Evolutionary conservation across 805 yeast genomes (phyloP).

Genomic region (Yamadazyma sp.): DNA sequence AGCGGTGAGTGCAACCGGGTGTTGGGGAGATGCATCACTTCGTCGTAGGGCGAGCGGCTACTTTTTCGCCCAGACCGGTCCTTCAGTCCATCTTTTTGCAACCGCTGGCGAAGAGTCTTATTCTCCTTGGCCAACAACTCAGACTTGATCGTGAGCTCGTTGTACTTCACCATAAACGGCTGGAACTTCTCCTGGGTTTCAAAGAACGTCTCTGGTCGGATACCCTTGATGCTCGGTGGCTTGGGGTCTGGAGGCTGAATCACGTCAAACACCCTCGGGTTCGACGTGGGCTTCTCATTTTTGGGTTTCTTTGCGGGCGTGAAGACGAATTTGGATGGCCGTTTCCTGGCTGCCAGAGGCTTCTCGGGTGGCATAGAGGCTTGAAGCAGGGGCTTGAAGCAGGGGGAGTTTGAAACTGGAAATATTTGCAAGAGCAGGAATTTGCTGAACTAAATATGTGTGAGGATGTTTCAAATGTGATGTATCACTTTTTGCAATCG

Average conservation of each 20-base stretch:
- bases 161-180: not conserved
- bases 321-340: not conserved
- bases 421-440: too few relatives aligned
- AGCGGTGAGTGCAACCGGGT: too few relatives aligned
- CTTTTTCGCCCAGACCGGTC: too few relatives aligned
- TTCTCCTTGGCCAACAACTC: constrained; percentile 2
- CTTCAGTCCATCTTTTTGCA: too few relatives aligned
- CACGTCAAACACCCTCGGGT: not conserved
- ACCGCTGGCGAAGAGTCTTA: not conserved
- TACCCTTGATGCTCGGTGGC: not conserved
- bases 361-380: too few relatives aligned
- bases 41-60: too few relatives aligned
- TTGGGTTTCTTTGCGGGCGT: not conserved
- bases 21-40: too few relatives aligned
- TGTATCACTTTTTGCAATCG: not conserved
- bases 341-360: not conserved
- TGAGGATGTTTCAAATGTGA: not conserved
- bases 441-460: too few relatives aligned
- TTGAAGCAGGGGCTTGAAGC: too few relatives aligned
- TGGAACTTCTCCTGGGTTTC: constrained; percentile 1
- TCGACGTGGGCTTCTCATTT: not conserved
- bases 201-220: not conserved
- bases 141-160: not conserved
- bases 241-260: not conserved
- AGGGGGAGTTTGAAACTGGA: too few relatives aligned